Conservation (phyloP, 805 yeast genomes). For the Teunomyces atbi region DNA sequence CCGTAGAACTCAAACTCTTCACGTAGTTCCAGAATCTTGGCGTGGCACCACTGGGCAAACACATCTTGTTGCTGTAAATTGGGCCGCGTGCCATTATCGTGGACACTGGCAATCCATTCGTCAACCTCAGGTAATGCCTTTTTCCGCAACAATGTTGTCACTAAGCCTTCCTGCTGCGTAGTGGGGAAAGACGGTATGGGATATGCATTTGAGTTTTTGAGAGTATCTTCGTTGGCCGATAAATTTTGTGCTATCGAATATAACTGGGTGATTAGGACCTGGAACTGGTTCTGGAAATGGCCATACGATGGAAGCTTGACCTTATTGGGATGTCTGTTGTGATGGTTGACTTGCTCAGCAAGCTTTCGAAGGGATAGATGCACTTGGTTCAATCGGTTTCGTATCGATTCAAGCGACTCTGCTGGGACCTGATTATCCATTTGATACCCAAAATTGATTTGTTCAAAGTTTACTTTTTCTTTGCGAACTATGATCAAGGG, state of each 20-base stretch:
- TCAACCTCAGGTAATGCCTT: slow-evolving; percentile 89
- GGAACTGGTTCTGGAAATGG: slow-evolving; percentile 79
- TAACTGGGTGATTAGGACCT: slow-evolving; percentile 78
- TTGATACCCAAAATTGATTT: background rate
- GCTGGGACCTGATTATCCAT: slow-evolving; percentile 23
- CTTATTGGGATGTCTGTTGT: slow-evolving; percentile 34
- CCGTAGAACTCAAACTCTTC: slow-evolving; percentile 64
- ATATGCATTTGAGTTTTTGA: slow-evolving; percentile 70
- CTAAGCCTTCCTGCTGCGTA: slow-evolving; percentile 74
- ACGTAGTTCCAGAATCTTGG: slow-evolving; percentile 50
- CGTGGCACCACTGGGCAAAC: slow-evolving; percentile 66
- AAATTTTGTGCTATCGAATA: slow-evolving; percentile 72
- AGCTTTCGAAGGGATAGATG: slow-evolving; percentile 39
- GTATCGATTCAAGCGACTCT: slow-evolving; percentile 39
- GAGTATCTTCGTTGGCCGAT: slow-evolving; percentile 54
- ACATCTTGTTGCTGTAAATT: slow-evolving; percentile 39
- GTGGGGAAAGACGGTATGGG: slow-evolving; percentile 87
- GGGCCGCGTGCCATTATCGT: slow-evolving; percentile 11
- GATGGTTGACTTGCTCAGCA: slow-evolving; percentile 36
- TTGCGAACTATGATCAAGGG: slow-evolving; percentile 21
- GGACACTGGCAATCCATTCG: slow-evolving; percentile 59
- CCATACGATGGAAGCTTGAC: slow-evolving; percentile 49
- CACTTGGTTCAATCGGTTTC: slow-evolving; percentile 43
- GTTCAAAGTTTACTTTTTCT: background rate
- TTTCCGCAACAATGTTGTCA: slow-evolving; percentile 82